Evolutionary conservation across 306 rosid species (phyloP).

Genomic region (Benincasa hispida): DNA sequence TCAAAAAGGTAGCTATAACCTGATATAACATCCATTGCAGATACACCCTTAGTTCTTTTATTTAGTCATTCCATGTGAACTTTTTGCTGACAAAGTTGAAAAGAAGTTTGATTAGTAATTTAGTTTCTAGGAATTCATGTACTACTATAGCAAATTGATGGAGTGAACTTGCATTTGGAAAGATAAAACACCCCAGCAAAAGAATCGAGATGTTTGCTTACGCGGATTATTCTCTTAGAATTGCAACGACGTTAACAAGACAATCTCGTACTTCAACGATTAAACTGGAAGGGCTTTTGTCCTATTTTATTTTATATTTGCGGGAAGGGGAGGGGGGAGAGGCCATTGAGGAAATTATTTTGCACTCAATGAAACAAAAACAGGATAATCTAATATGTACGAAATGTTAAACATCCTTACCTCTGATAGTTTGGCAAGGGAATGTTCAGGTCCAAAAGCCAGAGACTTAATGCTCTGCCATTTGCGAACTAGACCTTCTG

Average conservation of each 20-base stretch:
- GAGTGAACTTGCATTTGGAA: neutral
- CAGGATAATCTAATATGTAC: conserved; percentile 3
- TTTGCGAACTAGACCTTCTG: conserved; percentile 75
- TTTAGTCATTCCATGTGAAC: neutral
- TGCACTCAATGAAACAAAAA: neutral
- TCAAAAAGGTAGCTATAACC: neutral
- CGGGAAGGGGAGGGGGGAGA: neutral
- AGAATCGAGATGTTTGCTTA: neutral
- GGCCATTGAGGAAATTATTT: neutral
- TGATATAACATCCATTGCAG: neutral
- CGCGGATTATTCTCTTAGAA: neutral
- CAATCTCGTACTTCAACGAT: neutral
- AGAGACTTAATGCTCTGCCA: conserved; percentile 82
- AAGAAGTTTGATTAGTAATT: neutral
- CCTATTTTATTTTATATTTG: neutral
- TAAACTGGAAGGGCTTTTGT: neutral
- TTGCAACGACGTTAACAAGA: too few species aligned
- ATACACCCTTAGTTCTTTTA: neutral
- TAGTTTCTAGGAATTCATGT: neutral
- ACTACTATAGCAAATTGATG: neutral
- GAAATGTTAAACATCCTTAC: conserved; percentile 21
- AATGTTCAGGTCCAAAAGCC: conserved; percentile 85
- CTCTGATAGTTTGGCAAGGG: conserved; percentile 50
- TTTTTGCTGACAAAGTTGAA: neutral
- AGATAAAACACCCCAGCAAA: neutral